Percentiles rank a stretch among this genome's conserved stretches.
Conservation (phyloP, 257 asterid species). For the Forsythia suspensa region DNA sequence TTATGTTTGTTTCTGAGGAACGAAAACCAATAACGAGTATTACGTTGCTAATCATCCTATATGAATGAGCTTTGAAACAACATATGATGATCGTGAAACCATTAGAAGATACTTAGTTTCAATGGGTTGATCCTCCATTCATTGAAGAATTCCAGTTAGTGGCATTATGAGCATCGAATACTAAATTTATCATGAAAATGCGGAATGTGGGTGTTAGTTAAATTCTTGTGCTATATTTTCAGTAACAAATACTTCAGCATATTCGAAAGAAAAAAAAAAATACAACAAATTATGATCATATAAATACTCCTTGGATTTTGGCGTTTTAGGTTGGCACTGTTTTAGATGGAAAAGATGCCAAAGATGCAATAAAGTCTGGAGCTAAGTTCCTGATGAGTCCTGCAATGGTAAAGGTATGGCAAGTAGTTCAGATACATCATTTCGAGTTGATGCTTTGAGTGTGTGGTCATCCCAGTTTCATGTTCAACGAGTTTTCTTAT, state of each 20-base stretch:
- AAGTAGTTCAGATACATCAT: neutral
- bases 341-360: constrained; percentile 51
- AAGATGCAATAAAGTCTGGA: constrained; percentile 54
- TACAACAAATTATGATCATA: neutral
- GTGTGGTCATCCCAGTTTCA: neutral
- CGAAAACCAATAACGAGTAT: neutral
- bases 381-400: constrained; percentile 92
- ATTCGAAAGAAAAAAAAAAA: neutral
- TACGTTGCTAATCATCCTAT: neutral
- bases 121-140: neutral
- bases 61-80: neutral
- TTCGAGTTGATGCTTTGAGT: neutral
- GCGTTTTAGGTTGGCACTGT: constrained; percentile 77
- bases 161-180: neutral
- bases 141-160: neutral
- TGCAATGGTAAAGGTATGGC: constrained; percentile 65
- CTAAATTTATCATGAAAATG: neutral
- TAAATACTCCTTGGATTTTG: neutral
- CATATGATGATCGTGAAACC: neutral
- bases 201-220: neutral
- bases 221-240: neutral
- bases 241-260: neutral
- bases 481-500: neutral
- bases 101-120: neutral
- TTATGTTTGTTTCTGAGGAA: constrained; percentile 4